Conservation (phyloP, 495 filamentous ascomycete genomes). For the Annulohypoxylon maeteangense region DNA sequence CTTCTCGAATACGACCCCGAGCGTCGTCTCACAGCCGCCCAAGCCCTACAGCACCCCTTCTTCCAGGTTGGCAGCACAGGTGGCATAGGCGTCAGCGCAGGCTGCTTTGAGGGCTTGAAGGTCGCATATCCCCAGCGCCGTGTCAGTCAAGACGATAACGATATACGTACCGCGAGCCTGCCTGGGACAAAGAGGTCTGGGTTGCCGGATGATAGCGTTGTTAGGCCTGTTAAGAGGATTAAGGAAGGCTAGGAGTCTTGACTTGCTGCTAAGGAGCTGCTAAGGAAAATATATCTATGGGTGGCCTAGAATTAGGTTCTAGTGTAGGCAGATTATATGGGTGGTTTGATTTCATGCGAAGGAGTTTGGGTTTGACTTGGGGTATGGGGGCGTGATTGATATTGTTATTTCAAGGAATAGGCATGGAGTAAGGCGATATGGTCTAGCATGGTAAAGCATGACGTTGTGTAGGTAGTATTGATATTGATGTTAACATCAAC, state of each 20-base stretch:
- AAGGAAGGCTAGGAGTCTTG: constrained; percentile 64
- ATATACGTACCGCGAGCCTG: constrained; percentile 85
- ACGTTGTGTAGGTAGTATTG: background rate
- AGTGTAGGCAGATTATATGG: background rate
- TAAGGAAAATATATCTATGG: too few relatives aligned
- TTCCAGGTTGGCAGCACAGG: constrained; percentile 65
- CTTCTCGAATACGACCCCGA: constrained; percentile 94
- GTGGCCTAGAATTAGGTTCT: background rate
- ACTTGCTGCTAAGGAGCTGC: background rate
- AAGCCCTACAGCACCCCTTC: constrained; percentile 89
- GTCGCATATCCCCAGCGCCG: constrained; percentile 88
- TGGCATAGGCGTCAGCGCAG: constrained; percentile 56
- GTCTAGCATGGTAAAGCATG: background rate
- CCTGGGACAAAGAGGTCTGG: constrained; percentile 94
- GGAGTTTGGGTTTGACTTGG: background rate
- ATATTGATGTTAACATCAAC: background rate
- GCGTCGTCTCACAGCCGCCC: constrained; percentile 83
- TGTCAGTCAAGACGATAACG: constrained; percentile 93
- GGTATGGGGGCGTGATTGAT: background rate
- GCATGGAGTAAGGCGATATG: background rate
- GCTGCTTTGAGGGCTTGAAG: constrained; percentile 91
- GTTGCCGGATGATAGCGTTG: constrained; percentile 81
- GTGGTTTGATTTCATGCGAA: background rate
- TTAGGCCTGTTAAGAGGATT: constrained; percentile 71
- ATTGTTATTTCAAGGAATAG: background rate